A percentile compares a stretch with the other conserved stretches of the same genome.
These are phyloP conservation scores for Vigna trinervia DNA, from an alignment of 306 rosid species.

Conservation along the genomic window DNA sequence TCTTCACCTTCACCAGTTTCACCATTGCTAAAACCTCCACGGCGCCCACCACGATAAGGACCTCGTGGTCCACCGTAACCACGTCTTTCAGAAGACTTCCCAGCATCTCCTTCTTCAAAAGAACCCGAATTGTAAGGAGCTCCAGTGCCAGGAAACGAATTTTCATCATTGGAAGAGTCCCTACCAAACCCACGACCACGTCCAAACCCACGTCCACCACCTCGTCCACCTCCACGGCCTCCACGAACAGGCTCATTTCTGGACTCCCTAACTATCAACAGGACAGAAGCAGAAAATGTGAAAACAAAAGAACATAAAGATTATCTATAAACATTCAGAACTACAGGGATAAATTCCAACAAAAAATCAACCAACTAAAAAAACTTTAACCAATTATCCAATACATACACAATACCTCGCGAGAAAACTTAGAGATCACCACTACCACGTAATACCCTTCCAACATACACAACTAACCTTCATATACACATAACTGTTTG, in stretches of 20 bases:
- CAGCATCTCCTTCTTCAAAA: constrained; percentile 71
- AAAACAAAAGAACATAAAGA: background rate
- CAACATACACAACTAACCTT: background rate
- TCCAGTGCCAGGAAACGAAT: constrained; percentile 49
- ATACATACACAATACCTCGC: background rate
- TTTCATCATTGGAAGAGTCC: constrained; percentile 59
- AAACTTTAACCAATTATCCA: background rate
- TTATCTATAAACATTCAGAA: background rate
- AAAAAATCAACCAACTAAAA: background rate
- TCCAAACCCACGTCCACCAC: constrained; percentile 60
- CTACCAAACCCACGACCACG: constrained; percentile 55
- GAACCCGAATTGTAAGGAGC: constrained; percentile 57
- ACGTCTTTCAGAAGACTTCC: constrained; percentile 63
- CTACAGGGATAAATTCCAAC: background rate
- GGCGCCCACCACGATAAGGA: constrained; percentile 70
- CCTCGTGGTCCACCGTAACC: constrained; percentile 74
- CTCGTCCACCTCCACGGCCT: constrained; percentile 78
- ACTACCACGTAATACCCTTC: background rate
- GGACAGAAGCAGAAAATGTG: background rate
- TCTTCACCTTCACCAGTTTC: constrained; percentile 80
- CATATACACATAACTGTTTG: background rate
- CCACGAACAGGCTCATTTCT: constrained; percentile 73
- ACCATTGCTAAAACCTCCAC: constrained; percentile 79
- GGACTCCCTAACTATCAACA: constrained; percentile 73
- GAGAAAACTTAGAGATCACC: background rate